These are phyloP conservation scores for Ballota nigra DNA, from an alignment of 257 asterid species.

Conservation along the genomic window DNA sequence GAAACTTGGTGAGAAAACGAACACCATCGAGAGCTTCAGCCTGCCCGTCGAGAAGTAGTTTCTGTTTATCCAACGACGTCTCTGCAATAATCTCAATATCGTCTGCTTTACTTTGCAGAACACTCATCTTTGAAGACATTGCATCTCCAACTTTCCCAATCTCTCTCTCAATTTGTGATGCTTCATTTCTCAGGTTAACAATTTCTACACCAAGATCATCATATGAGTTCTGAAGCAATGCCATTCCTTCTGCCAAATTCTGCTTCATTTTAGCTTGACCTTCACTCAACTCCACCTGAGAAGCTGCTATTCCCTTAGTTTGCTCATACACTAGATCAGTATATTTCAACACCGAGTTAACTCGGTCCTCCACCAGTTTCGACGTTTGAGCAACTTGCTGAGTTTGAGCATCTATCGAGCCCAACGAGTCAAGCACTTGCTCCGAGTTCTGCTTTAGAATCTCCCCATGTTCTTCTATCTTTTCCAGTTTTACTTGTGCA, in stretches of 20 bases:
- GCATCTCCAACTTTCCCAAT: slow-evolving; percentile 64
- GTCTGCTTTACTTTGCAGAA: slow-evolving; percentile 60
- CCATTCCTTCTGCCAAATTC: slow-evolving; percentile 60
- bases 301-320: slow-evolving; percentile 59
- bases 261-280: slow-evolving; percentile 68
- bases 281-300: slow-evolving; percentile 56
- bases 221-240: slow-evolving; percentile 46
- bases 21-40: slow-evolving; percentile 61
- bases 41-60: slow-evolving; percentile 66
- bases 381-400: slow-evolving; percentile 52
- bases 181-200: slow-evolving; percentile 44
- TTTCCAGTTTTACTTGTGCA: slow-evolving; percentile 57
- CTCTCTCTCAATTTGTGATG: slow-evolving; percentile 67
- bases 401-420: slow-evolving; percentile 46
- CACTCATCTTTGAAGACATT: slow-evolving; percentile 58
- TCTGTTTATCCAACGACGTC: slow-evolving; percentile 69
- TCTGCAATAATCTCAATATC: slow-evolving; percentile 63
- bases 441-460: slow-evolving; percentile 40
- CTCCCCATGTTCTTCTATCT: slow-evolving; percentile 56
- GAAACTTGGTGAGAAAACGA: slow-evolving; percentile 55
- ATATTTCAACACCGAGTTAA: slow-evolving; percentile 48
- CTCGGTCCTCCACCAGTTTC: slow-evolving; percentile 50
- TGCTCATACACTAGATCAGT: slow-evolving; percentile 58
- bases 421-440: slow-evolving; percentile 53
- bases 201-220: slow-evolving; percentile 55